phyloP scores from a whole-genome alignment of 257 asterid species.

The Oldenlandia corymbosa region DNA sequence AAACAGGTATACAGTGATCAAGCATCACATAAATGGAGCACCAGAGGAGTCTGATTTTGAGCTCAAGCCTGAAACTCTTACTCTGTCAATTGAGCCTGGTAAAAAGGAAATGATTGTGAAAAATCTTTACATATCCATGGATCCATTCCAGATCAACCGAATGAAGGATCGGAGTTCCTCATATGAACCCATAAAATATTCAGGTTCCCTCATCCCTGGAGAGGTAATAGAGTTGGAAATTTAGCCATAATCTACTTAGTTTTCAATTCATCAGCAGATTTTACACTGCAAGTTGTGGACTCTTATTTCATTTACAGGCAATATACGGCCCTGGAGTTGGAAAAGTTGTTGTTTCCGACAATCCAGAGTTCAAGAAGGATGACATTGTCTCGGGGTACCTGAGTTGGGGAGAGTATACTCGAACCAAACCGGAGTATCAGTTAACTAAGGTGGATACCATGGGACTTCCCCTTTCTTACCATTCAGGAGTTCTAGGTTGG shows the following conservation, averaged over 20 bases:
- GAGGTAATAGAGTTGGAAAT: conserved; percentile 24
- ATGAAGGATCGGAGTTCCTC: conserved; percentile 52
- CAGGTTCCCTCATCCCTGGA: conserved; percentile 36
- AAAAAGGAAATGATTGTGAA: conserved; percentile 34
- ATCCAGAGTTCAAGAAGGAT: conserved; percentile 35
- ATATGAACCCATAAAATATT: conserved; percentile 24
- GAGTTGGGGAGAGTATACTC: conserved; percentile 67
- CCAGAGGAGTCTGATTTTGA: conserved; percentile 35
- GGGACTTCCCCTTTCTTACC: conserved; percentile 54
- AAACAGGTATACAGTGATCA: conserved; percentile 24
- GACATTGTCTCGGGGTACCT: conserved; percentile 65
- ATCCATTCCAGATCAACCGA: conserved; percentile 63
- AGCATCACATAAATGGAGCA: conserved; percentile 22
- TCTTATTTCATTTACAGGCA: no score
- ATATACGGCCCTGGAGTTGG: conserved; percentile 65
- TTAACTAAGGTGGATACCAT: conserved; percentile 57
- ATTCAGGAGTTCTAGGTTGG: conserved; percentile 46
- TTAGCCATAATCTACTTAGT: no score
- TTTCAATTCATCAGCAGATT: neutral
- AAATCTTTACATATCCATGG: conserved; percentile 53
- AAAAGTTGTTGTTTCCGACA: conserved; percentile 48
- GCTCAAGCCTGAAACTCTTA: conserved; percentile 20
- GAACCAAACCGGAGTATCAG: conserved; percentile 28
- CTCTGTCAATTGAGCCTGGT: conserved; percentile 6
- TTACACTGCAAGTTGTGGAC: no score